These are phyloP conservation scores for Cyclotella sp. DNA, from an alignment of 108 stramenopile genomes.

Conservation along the genomic window DNA sequence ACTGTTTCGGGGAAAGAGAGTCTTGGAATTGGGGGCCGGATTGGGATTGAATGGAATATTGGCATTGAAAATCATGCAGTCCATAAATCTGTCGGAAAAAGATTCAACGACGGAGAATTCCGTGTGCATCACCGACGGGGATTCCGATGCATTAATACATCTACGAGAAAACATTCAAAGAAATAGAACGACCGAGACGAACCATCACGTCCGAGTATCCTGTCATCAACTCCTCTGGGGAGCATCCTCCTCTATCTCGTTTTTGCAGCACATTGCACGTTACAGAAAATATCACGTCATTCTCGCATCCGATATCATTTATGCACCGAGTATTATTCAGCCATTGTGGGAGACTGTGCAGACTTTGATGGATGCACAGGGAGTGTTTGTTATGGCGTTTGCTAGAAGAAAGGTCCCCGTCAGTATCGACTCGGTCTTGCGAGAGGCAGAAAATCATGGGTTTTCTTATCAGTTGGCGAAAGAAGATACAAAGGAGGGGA, in stretches of 20 bases:
- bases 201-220: slow-evolving; percentile 8
- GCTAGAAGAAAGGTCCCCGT: slow-evolving; percentile 66
- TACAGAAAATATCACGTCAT: slow-evolving; percentile 56
- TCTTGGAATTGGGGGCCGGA: slow-evolving; percentile 73
- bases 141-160: slow-evolving; percentile 58
- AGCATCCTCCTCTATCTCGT: slow-evolving; percentile 30
- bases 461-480: slow-evolving; percentile 56
- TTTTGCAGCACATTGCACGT: slow-evolving; percentile 20
- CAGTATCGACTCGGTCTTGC: slow-evolving; percentile 58
- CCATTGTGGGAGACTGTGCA: slow-evolving; percentile 70
- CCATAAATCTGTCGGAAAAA: not conserved
- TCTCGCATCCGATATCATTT: slow-evolving; percentile 72
- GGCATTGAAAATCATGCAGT: slow-evolving; percentile 48
- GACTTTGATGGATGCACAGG: slow-evolving; percentile 45
- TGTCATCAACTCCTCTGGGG: slow-evolving; percentile 62
- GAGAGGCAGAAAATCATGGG: slow-evolving; percentile 40
- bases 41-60: slow-evolving; percentile 73
- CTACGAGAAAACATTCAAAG: slow-evolving; percentile 58
- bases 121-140: slow-evolving; percentile 70
- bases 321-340: slow-evolving; percentile 56
- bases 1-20: slow-evolving; percentile 31
- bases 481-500: slow-evolving; percentile 42
- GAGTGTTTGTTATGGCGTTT: slow-evolving; percentile 70
- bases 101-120: not conserved
- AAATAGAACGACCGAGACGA: slow-evolving; percentile 17